Conservation (phyloP, 257 asterid species). For the Nicotiana tomentosiformis region DNA sequence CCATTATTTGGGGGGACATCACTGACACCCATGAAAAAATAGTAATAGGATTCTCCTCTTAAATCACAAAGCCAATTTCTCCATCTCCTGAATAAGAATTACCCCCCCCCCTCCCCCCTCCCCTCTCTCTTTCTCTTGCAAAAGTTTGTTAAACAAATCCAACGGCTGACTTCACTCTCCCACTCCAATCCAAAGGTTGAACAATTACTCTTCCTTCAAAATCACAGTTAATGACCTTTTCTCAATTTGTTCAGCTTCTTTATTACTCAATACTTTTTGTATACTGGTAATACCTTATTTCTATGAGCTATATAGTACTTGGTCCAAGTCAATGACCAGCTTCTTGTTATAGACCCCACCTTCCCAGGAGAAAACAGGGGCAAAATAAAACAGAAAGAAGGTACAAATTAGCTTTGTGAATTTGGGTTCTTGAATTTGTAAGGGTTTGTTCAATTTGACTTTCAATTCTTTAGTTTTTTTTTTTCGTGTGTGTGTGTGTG, state of each 20-base stretch:
- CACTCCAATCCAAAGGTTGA: not conserved
- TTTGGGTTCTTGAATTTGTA: not conserved
- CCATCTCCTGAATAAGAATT: too few species aligned
- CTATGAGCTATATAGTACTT: not conserved
- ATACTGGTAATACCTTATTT: not conserved
- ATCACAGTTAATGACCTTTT: too few species aligned
- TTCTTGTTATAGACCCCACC: not conserved
- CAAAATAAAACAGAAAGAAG: not conserved
- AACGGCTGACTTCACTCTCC: not conserved
- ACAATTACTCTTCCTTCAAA: not conserved
- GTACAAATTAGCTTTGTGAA: not conserved
- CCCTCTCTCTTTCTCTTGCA: not conserved
- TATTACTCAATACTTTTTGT: not conserved
- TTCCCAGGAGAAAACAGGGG: not conserved
- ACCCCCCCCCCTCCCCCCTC: too few species aligned
- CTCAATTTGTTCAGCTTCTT: not conserved
- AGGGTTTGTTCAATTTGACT: not conserved
- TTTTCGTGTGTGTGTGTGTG: too few species aligned
- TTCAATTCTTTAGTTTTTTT: not conserved
- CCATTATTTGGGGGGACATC: not conserved
- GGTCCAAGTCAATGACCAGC: slow-evolving; percentile 47
- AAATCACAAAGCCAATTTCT: too few species aligned
- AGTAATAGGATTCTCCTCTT: not conserved
- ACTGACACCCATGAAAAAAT: not conserved
- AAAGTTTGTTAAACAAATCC: slow-evolving; percentile 3